phyloP scores from a whole-genome alignment of 108 stramenopile species.

The Skeletonema menzelii region DNA sequence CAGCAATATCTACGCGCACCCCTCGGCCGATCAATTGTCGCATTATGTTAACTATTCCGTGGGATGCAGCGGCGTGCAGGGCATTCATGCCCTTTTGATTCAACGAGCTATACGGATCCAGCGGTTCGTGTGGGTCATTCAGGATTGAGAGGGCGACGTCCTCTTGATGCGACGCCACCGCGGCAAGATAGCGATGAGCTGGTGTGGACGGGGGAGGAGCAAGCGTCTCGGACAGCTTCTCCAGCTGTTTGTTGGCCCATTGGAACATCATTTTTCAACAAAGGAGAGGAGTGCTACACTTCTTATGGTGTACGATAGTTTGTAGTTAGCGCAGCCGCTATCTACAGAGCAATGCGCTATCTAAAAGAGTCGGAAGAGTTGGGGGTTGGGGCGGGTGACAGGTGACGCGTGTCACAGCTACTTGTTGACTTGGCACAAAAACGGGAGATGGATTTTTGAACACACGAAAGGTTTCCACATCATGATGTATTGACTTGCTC shows the following conservation, averaged over 20 bases:
- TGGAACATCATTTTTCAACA: constrained; percentile 49
- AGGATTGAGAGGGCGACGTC: constrained; percentile 29
- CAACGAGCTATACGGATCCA: constrained; percentile 9
- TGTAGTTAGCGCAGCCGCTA: too few species aligned
- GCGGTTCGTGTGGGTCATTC: constrained; percentile 20
- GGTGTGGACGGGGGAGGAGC: constrained; percentile 78
- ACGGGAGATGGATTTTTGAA: too few species aligned
- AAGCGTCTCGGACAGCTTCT: constrained; percentile 68
- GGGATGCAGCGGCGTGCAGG: constrained; percentile 67
- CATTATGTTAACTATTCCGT: constrained; percentile 39
- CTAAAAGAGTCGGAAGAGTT: too few species aligned
- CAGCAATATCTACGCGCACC: constrained; percentile 45
- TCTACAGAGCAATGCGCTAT: too few species aligned
- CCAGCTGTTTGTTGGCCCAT: constrained; percentile 77
- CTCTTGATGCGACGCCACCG: constrained; percentile 31
- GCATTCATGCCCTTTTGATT: constrained; percentile 56
- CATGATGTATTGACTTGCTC: too few species aligned
- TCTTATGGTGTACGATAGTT: too few species aligned
- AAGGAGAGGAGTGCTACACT: not conserved
- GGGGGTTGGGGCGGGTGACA: too few species aligned
- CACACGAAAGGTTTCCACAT: too few species aligned
- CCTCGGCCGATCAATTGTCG: constrained; percentile 51
- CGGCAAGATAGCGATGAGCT: constrained; percentile 39
- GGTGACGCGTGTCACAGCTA: too few species aligned
- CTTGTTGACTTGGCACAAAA: too few species aligned